Evolutionary conservation across 2,329 filamentous ascomycete species (phyloP), one percentile per base, ranked within the genome.

Genomic region (Hirsutella minnesotensis): DNA sequence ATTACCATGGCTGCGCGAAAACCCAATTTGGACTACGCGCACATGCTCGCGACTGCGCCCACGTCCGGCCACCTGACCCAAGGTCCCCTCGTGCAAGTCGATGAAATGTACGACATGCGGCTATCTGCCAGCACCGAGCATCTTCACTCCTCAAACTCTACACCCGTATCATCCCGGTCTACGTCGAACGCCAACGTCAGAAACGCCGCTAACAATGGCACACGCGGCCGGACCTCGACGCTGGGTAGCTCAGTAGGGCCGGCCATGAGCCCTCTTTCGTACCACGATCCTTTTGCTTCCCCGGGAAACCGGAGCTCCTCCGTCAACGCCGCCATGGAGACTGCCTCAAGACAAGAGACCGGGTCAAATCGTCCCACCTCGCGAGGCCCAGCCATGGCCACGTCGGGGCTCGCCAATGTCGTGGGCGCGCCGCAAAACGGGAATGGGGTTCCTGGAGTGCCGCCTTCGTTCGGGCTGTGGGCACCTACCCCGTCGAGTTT

Each of bases 1-100:
- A 70, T 98, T 39, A 95, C 90, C 1, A 84, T 95, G 80, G 90
- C 90, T 4, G 73, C 81, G 15, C 73, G 80, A 40, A 81, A 79
- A 46, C 62, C 66, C 0, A 61, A 59, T 24, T 55, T 64, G 7
- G 64, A 68, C 38, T 65, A 65, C 20, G 54, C 59, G 9, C 44
- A 53, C 31, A 61, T 56, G 39, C 62, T 56, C 31, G 46, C 61
- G 27, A 46, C 56, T 27, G 55, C 52, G 4, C 49, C 49, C 10
- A 44, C 44, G 3, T 51, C 56, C 9, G 20, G 21, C 12, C 49
- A 53, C 36, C 43, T 52, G 16, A 46, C 47, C 24, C 46, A 48
- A 36, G 51, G 54, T 38, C 49, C 51, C 47, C 47, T 63, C 58
- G 60, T 74, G 47, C 62, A 65, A 0, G 65, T 80, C 4, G 69